A percentile compares a stretch with the other conserved stretches of the same genome.
These are phyloP conservation scores for Pholiota adiposa DNA, from an alignment of 1,284 basidiomycete species.

Conservation along the genomic window DNA sequence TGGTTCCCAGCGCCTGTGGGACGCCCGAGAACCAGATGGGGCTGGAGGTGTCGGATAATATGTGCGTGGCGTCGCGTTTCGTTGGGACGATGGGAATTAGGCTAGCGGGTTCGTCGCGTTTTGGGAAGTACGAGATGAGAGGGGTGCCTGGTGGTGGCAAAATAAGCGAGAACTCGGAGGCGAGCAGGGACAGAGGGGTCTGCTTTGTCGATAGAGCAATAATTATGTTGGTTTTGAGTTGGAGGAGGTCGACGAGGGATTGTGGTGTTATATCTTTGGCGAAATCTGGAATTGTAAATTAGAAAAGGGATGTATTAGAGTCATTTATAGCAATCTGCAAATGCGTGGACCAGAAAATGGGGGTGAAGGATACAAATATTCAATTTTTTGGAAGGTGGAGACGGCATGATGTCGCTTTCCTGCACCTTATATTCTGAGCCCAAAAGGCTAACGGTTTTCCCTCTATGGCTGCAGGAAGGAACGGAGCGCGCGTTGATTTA, in stretches of 20 bases:
- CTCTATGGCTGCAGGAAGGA: too few species aligned
- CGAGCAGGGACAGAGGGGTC: conserved; percentile 71
- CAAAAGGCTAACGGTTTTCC: too few species aligned
- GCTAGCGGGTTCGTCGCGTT: conserved; percentile 59
- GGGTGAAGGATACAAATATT: too few species aligned
- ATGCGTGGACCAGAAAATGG: too few species aligned
- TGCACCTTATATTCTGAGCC: too few species aligned
- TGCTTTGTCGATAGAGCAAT: conserved; percentile 79
- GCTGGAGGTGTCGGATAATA: conserved; percentile 42
- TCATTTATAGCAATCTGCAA: too few species aligned
- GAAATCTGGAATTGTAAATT: conserved; percentile 51
- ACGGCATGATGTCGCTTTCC: too few species aligned
- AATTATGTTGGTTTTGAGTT: conserved; percentile 82
- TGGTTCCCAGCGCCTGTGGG: conserved; percentile 75
- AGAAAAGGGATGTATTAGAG: not conserved
- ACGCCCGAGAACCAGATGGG: conserved; percentile 82
- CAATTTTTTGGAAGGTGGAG: too few species aligned
- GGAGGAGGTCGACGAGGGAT: conserved; percentile 75
- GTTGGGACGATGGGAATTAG: conserved; percentile 60
- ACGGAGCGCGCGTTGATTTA: too few species aligned
- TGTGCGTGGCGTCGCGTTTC: conserved; percentile 32
- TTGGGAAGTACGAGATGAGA: conserved; percentile 77
- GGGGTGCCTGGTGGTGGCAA: conserved; percentile 76
- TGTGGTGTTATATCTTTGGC: conserved; percentile 85
- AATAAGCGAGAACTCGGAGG: conserved; percentile 77